Conservation (phyloP, 129 eudicot genomes). For the Heracleum sosnowskyi region DNA sequence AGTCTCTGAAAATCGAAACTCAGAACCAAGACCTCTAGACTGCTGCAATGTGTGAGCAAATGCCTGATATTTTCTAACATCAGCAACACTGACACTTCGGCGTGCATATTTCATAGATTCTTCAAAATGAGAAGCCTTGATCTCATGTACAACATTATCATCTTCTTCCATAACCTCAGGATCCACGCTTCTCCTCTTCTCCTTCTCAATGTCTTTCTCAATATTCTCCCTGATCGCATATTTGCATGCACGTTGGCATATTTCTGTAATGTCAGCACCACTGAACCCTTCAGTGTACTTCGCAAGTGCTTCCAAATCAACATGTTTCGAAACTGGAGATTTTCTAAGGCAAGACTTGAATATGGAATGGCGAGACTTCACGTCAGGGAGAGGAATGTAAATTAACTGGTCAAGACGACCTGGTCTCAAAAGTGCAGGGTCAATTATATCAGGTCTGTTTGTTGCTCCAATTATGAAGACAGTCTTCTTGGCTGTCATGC, state of each 20-base stretch:
- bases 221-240: constrained; percentile 63
- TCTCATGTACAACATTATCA: constrained; percentile 41
- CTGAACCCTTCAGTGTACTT: constrained; percentile 92
- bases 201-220: constrained; percentile 59
- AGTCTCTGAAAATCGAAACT: constrained; percentile 42
- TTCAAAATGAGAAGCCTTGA: constrained; percentile 52
- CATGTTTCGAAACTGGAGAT: constrained; percentile 76
- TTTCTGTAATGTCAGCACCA: constrained; percentile 94
- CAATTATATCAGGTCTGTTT: constrained; percentile 91
- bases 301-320: constrained; percentile 76
- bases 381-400: constrained; percentile 91
- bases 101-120: constrained; percentile 67
- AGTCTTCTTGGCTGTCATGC: constrained; percentile 94
- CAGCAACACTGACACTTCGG: constrained; percentile 64
- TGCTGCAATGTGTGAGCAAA: constrained; percentile 72
- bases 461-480: constrained; percentile 98
- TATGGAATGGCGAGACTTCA: constrained; percentile 68
- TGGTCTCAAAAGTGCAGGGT: constrained; percentile 88
- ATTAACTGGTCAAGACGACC: constrained; percentile 95
- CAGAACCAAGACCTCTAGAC: constrained; percentile 46
- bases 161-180: constrained; percentile 74
- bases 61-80: constrained; percentile 51
- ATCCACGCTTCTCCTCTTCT: constrained; percentile 42
- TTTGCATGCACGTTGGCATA: constrained; percentile 77
- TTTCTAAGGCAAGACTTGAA: constrained; percentile 87